These are phyloP conservation scores for Viridothelium virens DNA, from an alignment of 495 filamentous ascomycete species.

Conservation along the genomic window DNA sequence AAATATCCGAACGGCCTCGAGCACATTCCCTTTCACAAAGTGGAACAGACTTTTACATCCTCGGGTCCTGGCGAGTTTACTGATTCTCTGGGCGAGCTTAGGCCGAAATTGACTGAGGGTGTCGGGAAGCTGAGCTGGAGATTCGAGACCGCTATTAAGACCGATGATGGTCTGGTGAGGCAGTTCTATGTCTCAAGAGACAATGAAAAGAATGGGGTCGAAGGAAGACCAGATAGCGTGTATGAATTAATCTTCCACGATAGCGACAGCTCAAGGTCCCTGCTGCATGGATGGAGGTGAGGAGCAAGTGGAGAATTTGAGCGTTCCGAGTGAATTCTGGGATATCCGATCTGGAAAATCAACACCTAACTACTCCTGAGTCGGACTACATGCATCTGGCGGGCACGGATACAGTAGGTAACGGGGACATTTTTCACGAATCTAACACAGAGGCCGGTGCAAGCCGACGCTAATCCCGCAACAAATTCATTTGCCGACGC, in stretches of 20 bases:
- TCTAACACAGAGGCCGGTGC: no score
- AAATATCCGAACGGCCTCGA: conserved; percentile 13
- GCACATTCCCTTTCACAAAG: conserved; percentile 9
- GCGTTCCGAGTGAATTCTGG: neutral
- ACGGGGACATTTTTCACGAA: no score
- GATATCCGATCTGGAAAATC: neutral
- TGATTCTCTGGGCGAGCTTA: conserved; percentile 11
- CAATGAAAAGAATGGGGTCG: neutral
- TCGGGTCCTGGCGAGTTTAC: neutral
- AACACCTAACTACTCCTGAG: neutral
- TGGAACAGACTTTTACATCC: conserved; percentile 13
- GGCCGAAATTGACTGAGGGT: conserved; percentile 12
- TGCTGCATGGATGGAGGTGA: neutral
- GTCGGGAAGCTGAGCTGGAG: conserved; percentile 13
- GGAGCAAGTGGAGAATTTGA: neutral
- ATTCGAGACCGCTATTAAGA: conserved; percentile 3
- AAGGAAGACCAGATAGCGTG: neutral
- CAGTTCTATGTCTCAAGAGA: conserved; percentile 13
- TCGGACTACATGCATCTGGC: no score
- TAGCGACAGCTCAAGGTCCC: neutral
- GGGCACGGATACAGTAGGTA: no score
- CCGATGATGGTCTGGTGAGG: conserved; percentile 14
- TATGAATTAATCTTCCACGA: conserved; percentile 13
- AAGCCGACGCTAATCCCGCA: no score
- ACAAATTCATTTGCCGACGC: no score